Percentiles rank a stretch among this genome's conserved stretches.
Conservation (phyloP, 164 flowering plant genomes). For the Stephania yunnanensis region DNA sequence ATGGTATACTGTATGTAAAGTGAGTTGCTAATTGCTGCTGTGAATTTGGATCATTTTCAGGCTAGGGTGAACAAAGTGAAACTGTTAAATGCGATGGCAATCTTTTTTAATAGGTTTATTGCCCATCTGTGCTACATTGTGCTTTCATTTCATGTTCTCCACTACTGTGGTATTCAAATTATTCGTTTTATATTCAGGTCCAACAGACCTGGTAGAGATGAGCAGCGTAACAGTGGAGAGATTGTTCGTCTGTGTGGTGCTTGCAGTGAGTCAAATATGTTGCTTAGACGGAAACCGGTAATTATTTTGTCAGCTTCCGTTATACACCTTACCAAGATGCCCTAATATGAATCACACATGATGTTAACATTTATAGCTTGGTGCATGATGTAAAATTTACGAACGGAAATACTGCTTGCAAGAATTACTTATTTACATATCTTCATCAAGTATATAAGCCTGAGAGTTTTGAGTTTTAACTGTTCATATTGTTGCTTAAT, state of each 20-base stretch:
- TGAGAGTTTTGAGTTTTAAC: background rate
- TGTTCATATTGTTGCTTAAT: background rate
- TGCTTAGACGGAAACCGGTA: constrained; percentile 68
- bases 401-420: background rate
- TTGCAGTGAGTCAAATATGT: constrained; percentile 78
- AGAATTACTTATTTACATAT: background rate
- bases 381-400: background rate
- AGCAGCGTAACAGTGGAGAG: constrained; percentile 44
- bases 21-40: background rate
- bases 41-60: constrained; percentile 32
- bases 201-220: constrained; percentile 51
- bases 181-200: constrained; percentile 31
- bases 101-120: constrained; percentile 76
- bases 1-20: background rate
- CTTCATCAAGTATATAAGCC: background rate
- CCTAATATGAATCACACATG: background rate
- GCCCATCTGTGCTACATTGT: background rate
- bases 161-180: background rate
- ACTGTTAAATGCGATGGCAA: constrained; percentile 83
- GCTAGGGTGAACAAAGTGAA: constrained; percentile 72
- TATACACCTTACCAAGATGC: background rate
- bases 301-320: constrained; percentile 8
- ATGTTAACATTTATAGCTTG: background rate
- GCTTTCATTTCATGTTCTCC: background rate
- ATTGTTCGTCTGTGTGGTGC: constrained; percentile 59